Evolutionary conservation across 768 basidiomycete genomes (phyloP).

Genomic region (Russula foetens): DNA sequence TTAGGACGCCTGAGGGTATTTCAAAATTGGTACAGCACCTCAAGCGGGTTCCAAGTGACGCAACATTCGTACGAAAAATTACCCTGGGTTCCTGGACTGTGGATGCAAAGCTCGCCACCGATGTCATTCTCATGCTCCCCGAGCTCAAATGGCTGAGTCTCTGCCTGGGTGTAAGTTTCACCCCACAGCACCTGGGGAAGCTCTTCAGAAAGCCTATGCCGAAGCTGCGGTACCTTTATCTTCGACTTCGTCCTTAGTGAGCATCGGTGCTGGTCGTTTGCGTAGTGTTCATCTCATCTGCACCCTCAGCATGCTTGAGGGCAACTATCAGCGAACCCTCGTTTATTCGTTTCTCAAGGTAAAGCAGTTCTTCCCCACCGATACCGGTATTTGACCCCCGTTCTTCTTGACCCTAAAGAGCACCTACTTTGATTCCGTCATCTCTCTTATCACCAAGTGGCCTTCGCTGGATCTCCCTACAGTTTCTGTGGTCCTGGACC

Average conservation of each 20-base stretch:
- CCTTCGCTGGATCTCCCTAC: constrained; percentile 35
- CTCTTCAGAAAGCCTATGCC: constrained; percentile 45
- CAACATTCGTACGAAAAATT: constrained; percentile 35
- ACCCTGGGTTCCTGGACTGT: constrained; percentile 53
- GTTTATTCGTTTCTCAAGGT: neutral
- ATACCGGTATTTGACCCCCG: neutral
- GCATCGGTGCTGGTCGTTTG: neutral
- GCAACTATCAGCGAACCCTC: neutral
- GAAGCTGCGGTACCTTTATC: constrained; percentile 42
- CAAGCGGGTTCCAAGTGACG: constrained; percentile 28
- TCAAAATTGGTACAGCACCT: constrained; percentile 50
- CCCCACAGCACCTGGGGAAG: constrained; percentile 75
- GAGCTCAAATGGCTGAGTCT: constrained; percentile 44
- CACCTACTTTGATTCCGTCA: constrained; percentile 70
- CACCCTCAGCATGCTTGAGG: neutral
- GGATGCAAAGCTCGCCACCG: constrained; percentile 63
- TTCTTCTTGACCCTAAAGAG: neutral
- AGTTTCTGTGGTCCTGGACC: constrained; percentile 61
- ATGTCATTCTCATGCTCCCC: constrained; percentile 53
- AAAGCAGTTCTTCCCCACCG: neutral
- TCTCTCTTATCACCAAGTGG: constrained; percentile 58
- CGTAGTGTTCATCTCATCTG: neutral
- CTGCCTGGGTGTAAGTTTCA: constrained; percentile 67
- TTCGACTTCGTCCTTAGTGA: constrained; percentile 68
- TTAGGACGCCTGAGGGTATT: constrained; percentile 46